phyloP scores from a whole-genome alignment of 805 yeast species.

The Huiozyma sinensis region DNA sequence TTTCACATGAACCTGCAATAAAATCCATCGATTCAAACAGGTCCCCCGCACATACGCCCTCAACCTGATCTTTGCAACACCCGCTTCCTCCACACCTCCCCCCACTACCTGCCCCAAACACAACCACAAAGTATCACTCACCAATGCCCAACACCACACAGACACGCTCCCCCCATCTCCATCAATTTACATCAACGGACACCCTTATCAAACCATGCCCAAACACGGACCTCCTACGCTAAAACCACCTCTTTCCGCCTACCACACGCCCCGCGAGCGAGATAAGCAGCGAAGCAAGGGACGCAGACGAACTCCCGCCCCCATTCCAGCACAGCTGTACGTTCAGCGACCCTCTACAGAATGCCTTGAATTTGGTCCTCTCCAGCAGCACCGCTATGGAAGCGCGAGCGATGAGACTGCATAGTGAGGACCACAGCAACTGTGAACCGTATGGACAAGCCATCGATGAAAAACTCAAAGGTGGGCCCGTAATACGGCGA shows the following conservation, averaged over 20 bases:
- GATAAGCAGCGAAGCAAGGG: too few species aligned
- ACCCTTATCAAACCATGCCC: too few species aligned
- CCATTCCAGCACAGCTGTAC: too few species aligned
- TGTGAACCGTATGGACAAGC: constrained; percentile 9
- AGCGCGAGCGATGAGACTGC: constrained; percentile 18
- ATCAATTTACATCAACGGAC: too few species aligned
- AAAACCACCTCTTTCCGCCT: too few species aligned
- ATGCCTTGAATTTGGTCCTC: constrained; percentile 12
- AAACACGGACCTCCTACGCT: too few species aligned
- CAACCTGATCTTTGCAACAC: too few species aligned
- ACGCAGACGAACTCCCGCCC: too few species aligned
- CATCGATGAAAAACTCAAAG: constrained; percentile 16
- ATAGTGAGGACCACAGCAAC: constrained; percentile 11
- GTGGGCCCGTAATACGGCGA: neutral
- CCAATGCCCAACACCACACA: neutral
- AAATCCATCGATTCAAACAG: neutral
- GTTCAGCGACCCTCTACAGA: constrained; percentile 3
- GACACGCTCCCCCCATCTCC: neutral
- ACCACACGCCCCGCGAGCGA: too few species aligned
- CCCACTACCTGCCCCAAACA: neutral
- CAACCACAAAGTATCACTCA: neutral
- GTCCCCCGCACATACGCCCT: neutral
- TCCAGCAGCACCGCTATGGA: constrained; percentile 21
- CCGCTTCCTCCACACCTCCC: too few species aligned
- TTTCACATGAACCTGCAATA: constrained; percentile 3